phyloP scores from a whole-genome alignment of 352 stramenopile genomes.

The Phytophthora megakarya region DNA sequence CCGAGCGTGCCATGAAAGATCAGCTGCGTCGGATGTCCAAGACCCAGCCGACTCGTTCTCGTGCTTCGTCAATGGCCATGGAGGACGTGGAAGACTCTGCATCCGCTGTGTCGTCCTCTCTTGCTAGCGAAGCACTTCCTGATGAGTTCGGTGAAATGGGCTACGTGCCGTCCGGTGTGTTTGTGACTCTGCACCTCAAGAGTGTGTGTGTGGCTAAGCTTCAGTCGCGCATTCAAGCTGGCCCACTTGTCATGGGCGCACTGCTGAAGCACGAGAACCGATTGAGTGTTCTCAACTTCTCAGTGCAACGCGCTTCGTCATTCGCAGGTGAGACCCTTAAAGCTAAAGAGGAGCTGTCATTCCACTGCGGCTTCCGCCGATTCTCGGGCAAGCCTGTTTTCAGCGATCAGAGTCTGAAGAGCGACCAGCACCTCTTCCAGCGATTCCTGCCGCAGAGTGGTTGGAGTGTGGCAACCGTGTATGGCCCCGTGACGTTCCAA shows the following conservation, averaged over 20 bases:
- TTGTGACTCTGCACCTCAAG: conserved; percentile 91
- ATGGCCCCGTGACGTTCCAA: conserved; percentile 96
- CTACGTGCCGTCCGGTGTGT: conserved; percentile 93
- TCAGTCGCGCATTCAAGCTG: conserved; percentile 57
- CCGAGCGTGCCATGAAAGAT: conserved; percentile 71
- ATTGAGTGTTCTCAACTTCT: conserved; percentile 98
- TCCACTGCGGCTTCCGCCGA: conserved; percentile 97
- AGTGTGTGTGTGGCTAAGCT: conserved; percentile 65
- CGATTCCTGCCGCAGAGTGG: conserved; percentile 93
- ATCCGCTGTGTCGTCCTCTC: conserved; percentile 40
- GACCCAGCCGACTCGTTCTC: conserved; percentile 44
- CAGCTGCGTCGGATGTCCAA: conserved; percentile 65
- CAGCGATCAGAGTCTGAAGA: conserved; percentile 98
- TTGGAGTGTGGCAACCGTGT: conserved; percentile 92
- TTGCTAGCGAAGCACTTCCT: conserved; percentile 25
- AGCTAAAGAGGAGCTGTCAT: conserved; percentile 95
- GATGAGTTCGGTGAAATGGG: conserved; percentile 71
- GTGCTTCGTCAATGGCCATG: conserved; percentile 67
- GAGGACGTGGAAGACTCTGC: conserved; percentile 70
- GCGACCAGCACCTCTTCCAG: conserved; percentile 99
- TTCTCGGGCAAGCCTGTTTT: conserved; percentile 95
- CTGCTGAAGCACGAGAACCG: conserved; percentile 98
- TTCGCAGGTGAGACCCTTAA: conserved; percentile 92
- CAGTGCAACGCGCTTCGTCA: conserved; percentile 82
- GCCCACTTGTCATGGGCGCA: conserved; percentile 76